Percentiles rank a stretch among this genome's conserved stretches.
Evolutionary conservation across 768 basidiomycete genomes (phyloP).

Genomic region (Neoboletus magnificus): DNA sequence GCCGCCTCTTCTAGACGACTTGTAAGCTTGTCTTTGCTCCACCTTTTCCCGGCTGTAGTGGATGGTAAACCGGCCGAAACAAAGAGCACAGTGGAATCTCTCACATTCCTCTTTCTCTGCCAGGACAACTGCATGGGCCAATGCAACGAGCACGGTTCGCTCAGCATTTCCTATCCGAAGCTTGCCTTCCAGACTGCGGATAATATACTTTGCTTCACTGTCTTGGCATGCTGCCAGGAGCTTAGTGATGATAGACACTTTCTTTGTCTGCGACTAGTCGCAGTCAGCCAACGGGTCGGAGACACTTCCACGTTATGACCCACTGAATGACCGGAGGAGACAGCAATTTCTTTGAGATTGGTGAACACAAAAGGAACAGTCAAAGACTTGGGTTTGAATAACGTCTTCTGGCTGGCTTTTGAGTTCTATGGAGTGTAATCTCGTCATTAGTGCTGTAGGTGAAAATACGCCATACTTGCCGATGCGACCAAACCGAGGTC

Average conservation of each 20-base stretch:
- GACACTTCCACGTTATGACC: constrained; percentile 16
- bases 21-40: constrained; percentile 70
- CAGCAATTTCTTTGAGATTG: constrained; percentile 87
- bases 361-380: constrained; percentile 88
- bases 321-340: constrained; percentile 80
- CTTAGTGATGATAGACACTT: constrained; percentile 92
- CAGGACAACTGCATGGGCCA: constrained; percentile 86
- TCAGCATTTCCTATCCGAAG: constrained; percentile 96
- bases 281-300: background rate
- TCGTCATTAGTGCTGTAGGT: background rate
- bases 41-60: constrained; percentile 62
- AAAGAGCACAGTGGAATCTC: constrained; percentile 1
- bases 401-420: constrained; percentile 86
- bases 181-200: constrained; percentile 94
- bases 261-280: constrained; percentile 85
- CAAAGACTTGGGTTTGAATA: constrained; percentile 92
- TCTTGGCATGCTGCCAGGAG: constrained; percentile 90
- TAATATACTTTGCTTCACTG: constrained; percentile 93
- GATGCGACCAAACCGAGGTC: constrained; percentile 97
- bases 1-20: constrained; percentile 73
- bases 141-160: constrained; percentile 89
- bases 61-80: background rate
- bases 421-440: constrained; percentile 61
- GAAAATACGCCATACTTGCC: constrained; percentile 42
- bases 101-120: constrained; percentile 68